phyloP scores from a whole-genome alignment of 2,329 filamentous ascomycete species.

The Penicillium freii region DNA sequence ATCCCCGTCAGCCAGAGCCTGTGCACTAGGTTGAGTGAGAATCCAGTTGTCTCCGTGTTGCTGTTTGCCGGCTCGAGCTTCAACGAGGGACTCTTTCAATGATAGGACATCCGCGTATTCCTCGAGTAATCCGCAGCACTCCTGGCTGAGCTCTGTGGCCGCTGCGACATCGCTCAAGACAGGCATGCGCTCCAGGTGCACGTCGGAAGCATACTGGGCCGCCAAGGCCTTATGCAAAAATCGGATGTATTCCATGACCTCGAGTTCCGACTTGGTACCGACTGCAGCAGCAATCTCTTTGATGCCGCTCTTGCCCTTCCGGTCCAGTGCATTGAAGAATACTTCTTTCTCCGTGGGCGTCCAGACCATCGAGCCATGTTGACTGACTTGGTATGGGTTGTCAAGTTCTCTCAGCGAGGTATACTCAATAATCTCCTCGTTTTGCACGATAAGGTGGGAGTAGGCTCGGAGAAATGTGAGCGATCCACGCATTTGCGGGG shows the following conservation, averaged over 20 bases:
- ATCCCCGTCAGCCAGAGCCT: constrained; percentile 31
- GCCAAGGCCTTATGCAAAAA: constrained; percentile 57
- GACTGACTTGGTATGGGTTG: constrained; percentile 45
- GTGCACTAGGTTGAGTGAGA: constrained; percentile 47
- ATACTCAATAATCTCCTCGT: constrained; percentile 48
- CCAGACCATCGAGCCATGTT: constrained; percentile 72
- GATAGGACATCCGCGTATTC: constrained; percentile 65
- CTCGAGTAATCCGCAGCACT: constrained; percentile 66
- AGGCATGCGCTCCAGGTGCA: constrained; percentile 37
- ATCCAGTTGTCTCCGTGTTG: constrained; percentile 67
- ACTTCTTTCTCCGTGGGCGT: constrained; percentile 65
- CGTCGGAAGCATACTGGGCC: constrained; percentile 39
- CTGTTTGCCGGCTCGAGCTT: constrained; percentile 58
- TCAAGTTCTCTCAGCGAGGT: constrained; percentile 7
- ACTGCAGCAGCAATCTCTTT: constrained; percentile 62
- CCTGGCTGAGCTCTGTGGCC: constrained; percentile 67
- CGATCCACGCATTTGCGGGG: constrained; percentile 26
- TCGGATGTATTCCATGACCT: constrained; percentile 68
- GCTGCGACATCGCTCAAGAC: constrained; percentile 62
- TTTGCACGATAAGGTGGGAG: constrained; percentile 53
- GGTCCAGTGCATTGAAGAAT: constrained; percentile 65
- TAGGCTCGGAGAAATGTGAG: constrained; percentile 53
- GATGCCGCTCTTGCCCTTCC: constrained; percentile 63
- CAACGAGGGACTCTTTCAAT: constrained; percentile 61
- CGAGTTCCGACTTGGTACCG: constrained; percentile 68